Conservation (phyloP, 2,329 filamentous ascomycete genomes). For the Coniochaeta sp. region DNA sequence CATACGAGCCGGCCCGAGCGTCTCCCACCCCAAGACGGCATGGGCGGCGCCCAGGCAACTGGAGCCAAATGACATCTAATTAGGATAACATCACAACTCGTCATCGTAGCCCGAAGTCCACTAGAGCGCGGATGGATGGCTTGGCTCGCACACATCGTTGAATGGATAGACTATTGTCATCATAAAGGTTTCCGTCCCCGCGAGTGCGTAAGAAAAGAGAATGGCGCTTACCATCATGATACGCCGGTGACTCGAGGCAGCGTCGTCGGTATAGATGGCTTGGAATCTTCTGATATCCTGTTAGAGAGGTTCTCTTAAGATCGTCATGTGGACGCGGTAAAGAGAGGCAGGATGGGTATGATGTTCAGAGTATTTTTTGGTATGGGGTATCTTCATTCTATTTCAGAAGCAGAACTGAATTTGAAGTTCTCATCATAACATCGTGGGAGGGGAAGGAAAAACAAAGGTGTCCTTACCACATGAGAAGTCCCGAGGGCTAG, state of each 20-base stretch:
- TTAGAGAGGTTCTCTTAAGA: background rate
- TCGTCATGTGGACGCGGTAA: background rate
- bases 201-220: constrained; percentile 6
- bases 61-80: constrained; percentile 52
- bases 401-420: constrained; percentile 74
- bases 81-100: constrained; percentile 65
- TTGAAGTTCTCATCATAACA: constrained; percentile 58
- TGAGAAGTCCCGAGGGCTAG: background rate
- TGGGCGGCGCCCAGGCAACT: constrained; percentile 22
- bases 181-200: constrained; percentile 23
- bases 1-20: constrained; percentile 23
- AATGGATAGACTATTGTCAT: constrained; percentile 71
- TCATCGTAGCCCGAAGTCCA: constrained; percentile 47
- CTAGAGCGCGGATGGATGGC: constrained; percentile 69
- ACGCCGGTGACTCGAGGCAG: background rate
- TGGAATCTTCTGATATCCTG: background rate
- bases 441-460: constrained; percentile 1
- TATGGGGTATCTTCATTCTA: constrained; percentile 57
- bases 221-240: constrained; percentile 5
- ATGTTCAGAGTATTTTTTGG: constrained; percentile 56
- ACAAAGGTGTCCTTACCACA: constrained; percentile 9
- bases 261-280: background rate
- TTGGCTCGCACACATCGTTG: constrained; percentile 61
- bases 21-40: constrained; percentile 4
- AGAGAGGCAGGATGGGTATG: constrained; percentile 10